phyloP scores from a whole-genome alignment of 768 basidiomycete species.

The Hypholoma sublateritium region DNA sequence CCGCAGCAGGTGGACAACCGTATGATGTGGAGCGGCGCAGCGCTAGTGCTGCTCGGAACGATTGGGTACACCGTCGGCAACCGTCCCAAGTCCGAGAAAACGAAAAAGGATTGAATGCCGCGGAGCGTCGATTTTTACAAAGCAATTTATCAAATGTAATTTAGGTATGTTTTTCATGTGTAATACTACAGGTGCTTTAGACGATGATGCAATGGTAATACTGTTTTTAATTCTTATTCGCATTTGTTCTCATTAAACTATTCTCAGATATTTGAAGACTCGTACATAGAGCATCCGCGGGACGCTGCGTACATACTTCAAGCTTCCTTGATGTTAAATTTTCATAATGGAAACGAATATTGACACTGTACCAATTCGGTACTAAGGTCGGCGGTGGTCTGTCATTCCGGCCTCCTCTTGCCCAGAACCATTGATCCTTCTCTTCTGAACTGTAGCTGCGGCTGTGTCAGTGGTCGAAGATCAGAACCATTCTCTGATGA shows the following conservation, averaged over 20 bases:
- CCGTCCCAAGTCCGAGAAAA: slow-evolving; percentile 21
- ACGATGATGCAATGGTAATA: not conserved
- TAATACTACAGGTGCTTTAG: not conserved
- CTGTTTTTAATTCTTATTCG: not conserved
- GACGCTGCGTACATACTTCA: too few relatives aligned
- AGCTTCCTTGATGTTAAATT: too few relatives aligned
- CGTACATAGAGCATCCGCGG: too few relatives aligned
- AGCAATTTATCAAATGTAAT: not conserved
- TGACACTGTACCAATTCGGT: too few relatives aligned
- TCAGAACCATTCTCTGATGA: not conserved
- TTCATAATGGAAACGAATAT: too few relatives aligned
- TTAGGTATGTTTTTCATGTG: not conserved
- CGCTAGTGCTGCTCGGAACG: slow-evolving; percentile 69
- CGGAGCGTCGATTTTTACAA: not conserved
- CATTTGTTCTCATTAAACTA: not conserved
- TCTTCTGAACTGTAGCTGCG: too few relatives aligned
- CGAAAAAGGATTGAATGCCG: slow-evolving; percentile 15
- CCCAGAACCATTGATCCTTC: too few relatives aligned
- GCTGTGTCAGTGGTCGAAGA: too few relatives aligned
- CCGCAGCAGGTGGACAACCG: slow-evolving; percentile 32
- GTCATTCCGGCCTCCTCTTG: too few relatives aligned
- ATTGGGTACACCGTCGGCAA: slow-evolving; percentile 59
- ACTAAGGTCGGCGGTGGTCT: too few relatives aligned
- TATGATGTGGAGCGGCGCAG: slow-evolving; percentile 71
- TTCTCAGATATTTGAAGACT: too few relatives aligned